Evolutionary conservation across 2,329 filamentous ascomycete genomes (phyloP).

Genomic region (Curvularia hawaiiensis): DNA sequence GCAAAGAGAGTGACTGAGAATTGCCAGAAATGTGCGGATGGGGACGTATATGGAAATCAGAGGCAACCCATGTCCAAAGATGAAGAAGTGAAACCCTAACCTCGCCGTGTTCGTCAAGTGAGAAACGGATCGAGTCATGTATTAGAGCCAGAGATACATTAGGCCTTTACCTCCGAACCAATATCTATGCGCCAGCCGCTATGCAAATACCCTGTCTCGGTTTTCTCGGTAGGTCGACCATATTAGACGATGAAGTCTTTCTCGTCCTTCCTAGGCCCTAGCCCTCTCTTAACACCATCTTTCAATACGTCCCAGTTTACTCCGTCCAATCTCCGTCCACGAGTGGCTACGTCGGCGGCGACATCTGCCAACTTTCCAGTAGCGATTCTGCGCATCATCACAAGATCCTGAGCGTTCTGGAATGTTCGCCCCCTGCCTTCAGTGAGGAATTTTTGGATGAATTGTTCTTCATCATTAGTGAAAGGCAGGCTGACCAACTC

Average conservation of each 20-base stretch:
- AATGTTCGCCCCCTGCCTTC: constrained; percentile 68
- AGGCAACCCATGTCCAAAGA: not conserved
- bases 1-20: not conserved
- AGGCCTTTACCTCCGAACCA: not conserved
- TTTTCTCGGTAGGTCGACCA: not conserved
- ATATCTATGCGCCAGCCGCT: constrained; percentile 3
- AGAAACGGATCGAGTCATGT: not conserved
- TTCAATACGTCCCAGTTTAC: constrained; percentile 57
- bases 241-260: constrained; percentile 22
- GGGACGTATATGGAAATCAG: not conserved
- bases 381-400: constrained; percentile 74
- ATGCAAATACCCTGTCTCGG: not conserved
- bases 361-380: constrained; percentile 64
- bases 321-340: constrained; percentile 55
- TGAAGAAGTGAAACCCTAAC: not conserved
- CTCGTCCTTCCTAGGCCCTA: constrained; percentile 43
- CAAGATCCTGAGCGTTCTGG: constrained; percentile 71
- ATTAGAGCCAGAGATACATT: not conserved
- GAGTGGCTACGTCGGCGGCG: constrained; percentile 28
- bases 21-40: not conserved
- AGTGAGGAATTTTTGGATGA: constrained; percentile 73
- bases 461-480: constrained; percentile 70
- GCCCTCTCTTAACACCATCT: constrained; percentile 42
- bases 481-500: constrained; percentile 77
- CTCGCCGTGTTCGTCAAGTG: not conserved